Conservation (phyloP, 306 rosid species). For the Casuarina glauca region DNA sequence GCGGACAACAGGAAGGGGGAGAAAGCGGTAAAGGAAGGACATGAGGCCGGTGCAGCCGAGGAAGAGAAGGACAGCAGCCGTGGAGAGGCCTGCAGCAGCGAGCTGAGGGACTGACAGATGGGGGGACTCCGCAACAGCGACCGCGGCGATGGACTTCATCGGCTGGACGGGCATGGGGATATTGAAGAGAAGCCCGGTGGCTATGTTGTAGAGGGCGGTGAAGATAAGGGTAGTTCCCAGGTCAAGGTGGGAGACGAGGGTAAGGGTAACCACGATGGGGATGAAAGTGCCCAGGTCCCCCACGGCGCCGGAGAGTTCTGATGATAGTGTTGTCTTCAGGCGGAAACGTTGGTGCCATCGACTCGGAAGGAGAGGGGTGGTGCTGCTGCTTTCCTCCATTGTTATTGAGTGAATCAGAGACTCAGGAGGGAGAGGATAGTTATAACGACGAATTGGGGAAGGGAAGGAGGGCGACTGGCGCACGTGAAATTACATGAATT, state of each 20-base stretch:
- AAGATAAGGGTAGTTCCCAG: constrained; percentile 69
- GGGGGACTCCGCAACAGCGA: constrained; percentile 66
- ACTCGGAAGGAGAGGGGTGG: constrained; percentile 24
- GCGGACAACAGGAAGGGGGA: constrained; percentile 85
- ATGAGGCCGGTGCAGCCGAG: constrained; percentile 73
- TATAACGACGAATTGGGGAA: neutral
- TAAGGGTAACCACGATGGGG: constrained; percentile 67
- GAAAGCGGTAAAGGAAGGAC: constrained; percentile 72
- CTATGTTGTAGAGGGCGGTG: constrained; percentile 74
- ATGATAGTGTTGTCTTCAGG: constrained; percentile 51
- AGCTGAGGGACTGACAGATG: constrained; percentile 73
- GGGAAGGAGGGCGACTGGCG: neutral
- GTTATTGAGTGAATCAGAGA: neutral
- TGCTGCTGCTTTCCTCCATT: constrained; percentile 24
- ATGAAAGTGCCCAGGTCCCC: constrained; percentile 83
- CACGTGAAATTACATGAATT: too few species aligned
- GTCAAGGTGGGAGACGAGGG: constrained; percentile 60
- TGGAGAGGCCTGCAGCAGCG: constrained; percentile 76
- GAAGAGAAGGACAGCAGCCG: constrained; percentile 63
- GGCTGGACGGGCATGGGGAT: constrained; percentile 95
- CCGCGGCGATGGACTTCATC: constrained; percentile 91
- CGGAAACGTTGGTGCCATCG: constrained; percentile 31
- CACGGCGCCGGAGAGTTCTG: constrained; percentile 75
- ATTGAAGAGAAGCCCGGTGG: constrained; percentile 75
- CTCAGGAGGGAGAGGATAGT: neutral